Evolutionary conservation across 345 rosid genomes (phyloP), one percentile per base, ranked within the genome.

Genomic region (Kandelia obovata): DNA sequence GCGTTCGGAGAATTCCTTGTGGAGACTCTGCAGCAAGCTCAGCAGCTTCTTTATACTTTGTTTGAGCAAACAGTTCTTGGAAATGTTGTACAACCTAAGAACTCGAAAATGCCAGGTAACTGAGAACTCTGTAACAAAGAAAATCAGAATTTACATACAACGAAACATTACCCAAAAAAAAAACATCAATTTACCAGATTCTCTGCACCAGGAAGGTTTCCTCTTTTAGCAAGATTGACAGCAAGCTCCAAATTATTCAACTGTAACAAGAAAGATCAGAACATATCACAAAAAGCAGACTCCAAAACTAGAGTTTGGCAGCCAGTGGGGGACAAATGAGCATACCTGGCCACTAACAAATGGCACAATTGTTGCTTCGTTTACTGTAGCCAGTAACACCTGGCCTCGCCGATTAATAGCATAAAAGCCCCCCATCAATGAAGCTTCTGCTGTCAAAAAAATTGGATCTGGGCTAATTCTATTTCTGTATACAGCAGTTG

Each of bases 21-120:
- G 99, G 99, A 67, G 99, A 92, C 78, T 96, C 97, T 62, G 99
- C 97, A 78, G 99, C 99, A 70, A 96, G 97, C 83, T 96, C 99
- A 68, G 99, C 99, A 53, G 99, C 99, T 82, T 96, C 99, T 79
- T 96, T 92, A 75, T 96, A 96, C 83, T 92, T 96, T 30, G 96
- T 92, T 74, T 96, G 99, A 71, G 98, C 92, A 77, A 96, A 96
- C 23, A 92, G 79, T 74, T 92, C 99, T 83, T 96, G 98, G 79
- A 96, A 96, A 71, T 96, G 96, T 84, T 96, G 96, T 63, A 88
- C 96, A 81, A 96, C 99, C 99, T 96, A 80, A 43, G 17, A 43
- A 43, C 49, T 43, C 19, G 3, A 43, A 43, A 43, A 13, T 43
- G 17, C 19, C 49, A 43, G 16, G 4, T 13, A 43, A 43, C 49